A percentile compares a stretch with the other conserved stretches of the same genome.
phyloP scores from a whole-genome alignment of 768 basidiomycete species.

The Gymnopilus junonius region DNA sequence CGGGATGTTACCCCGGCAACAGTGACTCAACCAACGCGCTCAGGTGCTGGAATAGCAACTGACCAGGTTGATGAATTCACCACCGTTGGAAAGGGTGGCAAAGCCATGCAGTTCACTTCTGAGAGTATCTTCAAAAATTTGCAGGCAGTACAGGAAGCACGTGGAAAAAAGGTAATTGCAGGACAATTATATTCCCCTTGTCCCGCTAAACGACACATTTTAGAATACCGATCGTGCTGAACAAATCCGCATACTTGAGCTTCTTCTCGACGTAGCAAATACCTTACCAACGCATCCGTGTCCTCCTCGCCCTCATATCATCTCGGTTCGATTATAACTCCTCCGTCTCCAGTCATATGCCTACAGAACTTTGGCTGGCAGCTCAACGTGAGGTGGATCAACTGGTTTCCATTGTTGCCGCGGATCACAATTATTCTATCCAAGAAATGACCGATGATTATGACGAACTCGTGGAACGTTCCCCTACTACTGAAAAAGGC shows the following conservation, averaged over 20 bases:
- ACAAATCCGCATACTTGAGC: constrained; percentile 90
- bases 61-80: constrained; percentile 76
- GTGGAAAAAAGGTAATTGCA: constrained; percentile 86
- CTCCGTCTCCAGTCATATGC: constrained; percentile 85
- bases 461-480: constrained; percentile 86
- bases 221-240: constrained; percentile 97
- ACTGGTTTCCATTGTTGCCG: constrained; percentile 77
- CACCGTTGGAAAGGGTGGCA: constrained; percentile 91
- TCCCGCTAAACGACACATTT: constrained; percentile 2
- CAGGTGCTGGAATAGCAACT: constrained; percentile 39
- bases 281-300: constrained; percentile 95
- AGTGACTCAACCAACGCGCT: constrained; percentile 39
- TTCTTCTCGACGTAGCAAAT: constrained; percentile 80
- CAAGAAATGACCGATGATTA: constrained; percentile 91
- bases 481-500: constrained; percentile 72
- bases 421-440: constrained; percentile 77
- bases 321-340: constrained; percentile 98
- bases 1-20: constrained; percentile 44
- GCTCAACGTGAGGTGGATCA: constrained; percentile 90
- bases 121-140: constrained; percentile 93
- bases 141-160: constrained; percentile 88
- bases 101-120: constrained; percentile 77
- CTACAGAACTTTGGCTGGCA: constrained; percentile 86
- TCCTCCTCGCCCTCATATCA: constrained; percentile 91
- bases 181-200: neutral